phyloP scores from a whole-genome alignment of 164 flowering plant species.

The Nelumbo lutea region DNA sequence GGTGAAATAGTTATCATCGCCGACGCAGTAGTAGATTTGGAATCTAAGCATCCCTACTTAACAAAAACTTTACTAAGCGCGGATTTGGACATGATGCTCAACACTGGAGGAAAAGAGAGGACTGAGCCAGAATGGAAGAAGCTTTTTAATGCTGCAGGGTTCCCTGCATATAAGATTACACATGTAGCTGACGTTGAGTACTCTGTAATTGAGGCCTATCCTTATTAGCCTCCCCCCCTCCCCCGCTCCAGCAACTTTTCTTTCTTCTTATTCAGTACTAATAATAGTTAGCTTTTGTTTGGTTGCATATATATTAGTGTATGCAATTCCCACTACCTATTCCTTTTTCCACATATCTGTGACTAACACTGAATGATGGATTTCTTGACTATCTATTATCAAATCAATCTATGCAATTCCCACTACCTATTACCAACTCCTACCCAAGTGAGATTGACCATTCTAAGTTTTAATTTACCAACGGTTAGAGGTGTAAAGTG shows the following conservation, averaged over 20 bases:
- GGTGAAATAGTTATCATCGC: slow-evolving; percentile 43
- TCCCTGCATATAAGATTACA: slow-evolving; percentile 22
- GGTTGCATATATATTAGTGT: background rate
- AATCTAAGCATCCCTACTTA: slow-evolving; percentile 1
- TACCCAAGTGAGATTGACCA: too few species aligned
- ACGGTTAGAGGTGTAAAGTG: too few species aligned
- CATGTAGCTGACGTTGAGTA: slow-evolving; percentile 22
- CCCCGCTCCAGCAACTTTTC: too few species aligned
- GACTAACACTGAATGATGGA: too few species aligned
- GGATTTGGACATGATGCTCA: slow-evolving; percentile 36
- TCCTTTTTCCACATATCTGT: too few species aligned
- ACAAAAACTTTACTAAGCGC: slow-evolving; percentile 7
- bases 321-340: too few species aligned
- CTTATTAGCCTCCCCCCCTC: slow-evolving; percentile 3
- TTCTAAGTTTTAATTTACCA: too few species aligned
- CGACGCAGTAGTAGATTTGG: slow-evolving; percentile 25
- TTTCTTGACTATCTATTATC: too few species aligned
- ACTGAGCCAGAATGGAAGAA: slow-evolving; percentile 39
- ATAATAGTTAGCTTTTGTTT: background rate
- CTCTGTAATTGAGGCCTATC: slow-evolving; percentile 38
- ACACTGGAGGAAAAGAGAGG: slow-evolving; percentile 34
- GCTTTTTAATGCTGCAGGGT: slow-evolving; percentile 35
- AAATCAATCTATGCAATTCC: too few species aligned
- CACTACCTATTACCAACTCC: too few species aligned
- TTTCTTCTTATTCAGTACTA: too few species aligned